Evolutionary conservation across 495 filamentous ascomycete genomes (phyloP), one percentile per base, ranked within the genome.

Genomic region (Aspergillus nanangensis): DNA sequence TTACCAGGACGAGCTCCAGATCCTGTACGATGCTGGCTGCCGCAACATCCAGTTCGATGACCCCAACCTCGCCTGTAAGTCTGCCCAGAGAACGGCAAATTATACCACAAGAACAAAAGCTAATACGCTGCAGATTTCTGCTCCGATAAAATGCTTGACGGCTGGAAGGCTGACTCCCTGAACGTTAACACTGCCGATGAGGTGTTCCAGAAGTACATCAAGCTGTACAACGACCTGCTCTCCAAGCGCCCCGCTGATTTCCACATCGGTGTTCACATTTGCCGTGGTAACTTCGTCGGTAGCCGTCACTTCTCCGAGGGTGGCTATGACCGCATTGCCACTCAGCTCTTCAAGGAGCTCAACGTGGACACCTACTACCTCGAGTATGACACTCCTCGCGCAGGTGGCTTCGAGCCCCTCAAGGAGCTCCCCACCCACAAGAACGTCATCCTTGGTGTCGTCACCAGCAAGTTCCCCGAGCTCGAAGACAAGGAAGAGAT

Each of bases 321-420:
- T 23, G 82, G 81, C 17, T 93, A 91, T 63, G 87, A 91, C 63
- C 72, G 78, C 43, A 88, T 93, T 48, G 87, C 88, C 37, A 76
- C 77, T 53, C 87, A 86, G 70, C 76, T 93, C 11, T 93, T 93
- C 74, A 72, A 81, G 46, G 70, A 85, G 47, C 74, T 90, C 33
- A 78, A 87, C 49, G 81, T 89, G 13, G 76, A 85, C 65, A 88
- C 86, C 4, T 91, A 86, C 69, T 90, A 88, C 60, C 80, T 92
- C 43, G 87, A 91, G 63, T 92, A 90, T 63, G 87, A 90, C 69
- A 90, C 84, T 11, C 72, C 75, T 20, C 77, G 87, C 3, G 76
- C 84, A 9, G 87, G 88, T 13, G 83, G 84, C 19, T 91, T 93
- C 56, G 86, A 89, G 67, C 86, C 87, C 13, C 77, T 90, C 35